Evolutionary conservation across 176 grass and related monocot genomes (phyloP), one percentile per base, ranked within the genome.

Genomic region (Chloris gayana): DNA sequence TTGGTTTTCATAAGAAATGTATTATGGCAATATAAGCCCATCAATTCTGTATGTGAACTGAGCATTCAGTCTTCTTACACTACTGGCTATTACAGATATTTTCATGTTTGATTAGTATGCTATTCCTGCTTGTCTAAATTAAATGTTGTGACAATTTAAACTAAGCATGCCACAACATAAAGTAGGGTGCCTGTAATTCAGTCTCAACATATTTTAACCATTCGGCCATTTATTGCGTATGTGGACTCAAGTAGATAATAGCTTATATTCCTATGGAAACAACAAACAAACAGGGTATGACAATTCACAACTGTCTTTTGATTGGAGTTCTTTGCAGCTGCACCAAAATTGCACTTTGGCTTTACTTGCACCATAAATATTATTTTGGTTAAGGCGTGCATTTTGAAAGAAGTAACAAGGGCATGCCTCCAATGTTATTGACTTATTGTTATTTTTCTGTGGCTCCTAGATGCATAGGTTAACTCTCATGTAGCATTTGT

Each of bases 101-200:
- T 73, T 74, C 25, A 24, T 74, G 74, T 54, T 82, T 59, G 37
- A 54, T 75, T 44, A 33, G 44, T 67, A 72, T 72, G 45, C 2
- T 71, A 4, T 78, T 72, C 51, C 8, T 83, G 31, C 34, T 39
- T 49, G 56, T 56, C 59, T 45, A 33, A 32, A 61, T 34, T 67
- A 15, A 54, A 33, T 67, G 45, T 66, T 79, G 27, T 73, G 58
- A 31, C 44, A 19, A 32, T 65, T 56, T 37, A 35, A 37, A 49
- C 15, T 72, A 32, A 53, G 54, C 50, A 53, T 78, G n/a, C 12
- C 26, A 72, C 50, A 49, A 6, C 71, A 54, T 21, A 54, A 26
- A n/a, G n/a, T 70, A 29, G 64, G 74, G 78, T 64, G 31, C 74
- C 78, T 27, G 26, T 73, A 13, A 50, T 70, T 61, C 9, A 18